Base-by-base conservation (phyloP, 169 alveolate genomes). In the Cryptosporidium sp. region DNA sequence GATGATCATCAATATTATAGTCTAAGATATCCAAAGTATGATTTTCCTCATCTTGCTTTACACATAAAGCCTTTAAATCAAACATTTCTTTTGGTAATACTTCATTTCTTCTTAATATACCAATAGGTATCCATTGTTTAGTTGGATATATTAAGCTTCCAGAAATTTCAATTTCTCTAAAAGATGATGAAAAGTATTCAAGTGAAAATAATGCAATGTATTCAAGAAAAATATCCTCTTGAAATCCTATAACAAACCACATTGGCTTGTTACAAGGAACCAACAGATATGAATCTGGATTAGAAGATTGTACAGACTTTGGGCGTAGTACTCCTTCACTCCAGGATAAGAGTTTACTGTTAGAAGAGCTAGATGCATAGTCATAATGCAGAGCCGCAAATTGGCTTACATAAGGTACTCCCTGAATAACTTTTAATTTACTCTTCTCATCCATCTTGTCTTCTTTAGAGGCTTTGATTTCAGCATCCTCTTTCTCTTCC, bases 161-260 rank as follows among this genome's bases (percentile, higher is more conserved):
- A 23, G 62, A 65, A 29, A 80, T 45, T 80, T 80, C 89, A 80
- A 80, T 59, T 26, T 80, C 89, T 59, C 65, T 59, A 52, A 59
- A 80, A 18, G 89, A 80, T 12, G 89, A 80, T 26, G 89, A 80
- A 18, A 80, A 80, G 21, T 80, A 80, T 18, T 80, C 89, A 3
- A 62, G 75, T 1, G 89, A 80, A 33, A 80, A 80, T 37, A 80
- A 39, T 41, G 89, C 71, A 80, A 80, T 80, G 45, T 61, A 80
- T n/a, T 80, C 89, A 14, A 80, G 45, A 41, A 80, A 65, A 0
- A 80, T 80, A 62, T 80, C 89, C 7, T 80, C 89, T 65, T 59
- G 89, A 65, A 80, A 80, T 1, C 89, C 89, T 21, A 80, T 80
- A 14, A 80, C 41, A 59, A 80, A 80, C 89, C 89, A 80, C 89